phyloP scores from a whole-genome alignment of 2,329 filamentous ascomycete genomes.

The Epichloe elymi region DNA sequence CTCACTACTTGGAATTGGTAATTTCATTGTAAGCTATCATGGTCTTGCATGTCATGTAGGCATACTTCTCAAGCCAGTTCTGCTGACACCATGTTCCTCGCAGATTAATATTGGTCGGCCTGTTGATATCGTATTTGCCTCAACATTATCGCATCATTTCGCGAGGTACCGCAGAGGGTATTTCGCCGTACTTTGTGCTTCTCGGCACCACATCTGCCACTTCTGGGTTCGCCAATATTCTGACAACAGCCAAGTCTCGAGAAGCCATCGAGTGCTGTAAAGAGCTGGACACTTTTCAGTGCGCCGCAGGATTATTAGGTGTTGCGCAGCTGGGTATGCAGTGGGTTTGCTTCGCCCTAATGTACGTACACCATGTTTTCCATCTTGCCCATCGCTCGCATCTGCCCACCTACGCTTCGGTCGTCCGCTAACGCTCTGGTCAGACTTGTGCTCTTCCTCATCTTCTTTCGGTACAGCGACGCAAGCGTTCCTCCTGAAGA shows the following conservation, averaged over 20 bases:
- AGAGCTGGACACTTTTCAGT: constrained; percentile 68
- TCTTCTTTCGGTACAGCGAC: constrained; percentile 69
- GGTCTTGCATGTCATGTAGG: neutral
- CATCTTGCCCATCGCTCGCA: neutral
- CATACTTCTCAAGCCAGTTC: neutral
- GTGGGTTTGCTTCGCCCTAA: constrained; percentile 82
- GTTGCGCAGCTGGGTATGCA: constrained; percentile 86
- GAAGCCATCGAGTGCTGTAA: constrained; percentile 77
- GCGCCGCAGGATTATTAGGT: constrained; percentile 72
- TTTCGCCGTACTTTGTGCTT: constrained; percentile 89
- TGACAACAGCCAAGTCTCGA: constrained; percentile 72
- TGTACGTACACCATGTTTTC: constrained; percentile 46
- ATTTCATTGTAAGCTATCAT: constrained; percentile 35
- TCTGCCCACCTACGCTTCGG: neutral
- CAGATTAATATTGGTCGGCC: constrained; percentile 69
- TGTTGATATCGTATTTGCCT: constrained; percentile 84
- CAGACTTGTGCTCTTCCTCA: constrained; percentile 83
- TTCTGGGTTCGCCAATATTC: constrained; percentile 81
- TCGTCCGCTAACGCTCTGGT: constrained; percentile 10
- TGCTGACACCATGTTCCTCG: neutral
- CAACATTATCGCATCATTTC: constrained; percentile 87
- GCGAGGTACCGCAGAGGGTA: constrained; percentile 77
- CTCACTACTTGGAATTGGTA: constrained; percentile 40
- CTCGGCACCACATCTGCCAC: constrained; percentile 87
- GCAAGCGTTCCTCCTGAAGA: constrained; percentile 37